phyloP scores from a whole-genome alignment of 2,329 filamentous ascomycete species.

The Alternaria gansuensis region DNA sequence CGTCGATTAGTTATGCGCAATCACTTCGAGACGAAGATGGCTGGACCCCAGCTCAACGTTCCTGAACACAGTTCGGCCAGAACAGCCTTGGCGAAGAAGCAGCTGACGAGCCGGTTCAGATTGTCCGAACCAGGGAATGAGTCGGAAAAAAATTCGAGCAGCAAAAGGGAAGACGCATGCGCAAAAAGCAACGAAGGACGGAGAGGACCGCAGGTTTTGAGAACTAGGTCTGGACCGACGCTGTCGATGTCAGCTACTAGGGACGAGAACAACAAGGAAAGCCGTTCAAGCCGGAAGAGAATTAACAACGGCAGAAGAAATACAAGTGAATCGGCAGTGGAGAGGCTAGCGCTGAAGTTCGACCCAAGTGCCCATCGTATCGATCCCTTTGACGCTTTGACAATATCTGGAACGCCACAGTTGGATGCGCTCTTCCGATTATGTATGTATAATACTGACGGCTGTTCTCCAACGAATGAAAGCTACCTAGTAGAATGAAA shows the following conservation, averaged over 20 bases:
- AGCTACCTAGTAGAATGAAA: background rate
- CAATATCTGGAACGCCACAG: conserved; percentile 34
- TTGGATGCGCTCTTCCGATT: conserved; percentile 36
- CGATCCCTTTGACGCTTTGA: conserved; percentile 39
- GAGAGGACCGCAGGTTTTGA: background rate
- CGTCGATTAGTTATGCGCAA: conserved; percentile 42
- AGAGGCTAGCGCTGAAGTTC: conserved; percentile 11
- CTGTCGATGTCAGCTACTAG: background rate
- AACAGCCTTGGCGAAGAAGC: conserved; percentile 32
- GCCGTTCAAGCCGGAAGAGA: too few species aligned
- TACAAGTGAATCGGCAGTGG: background rate
- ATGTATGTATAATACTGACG: conserved; percentile 26
- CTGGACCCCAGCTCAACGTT: conserved; percentile 11
- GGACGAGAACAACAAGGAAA: background rate
- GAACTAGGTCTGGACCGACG: background rate
- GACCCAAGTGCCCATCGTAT: conserved; percentile 28
- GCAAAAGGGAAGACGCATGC: background rate
- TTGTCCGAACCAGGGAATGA: conserved; percentile 11
- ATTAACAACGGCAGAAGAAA: background rate
- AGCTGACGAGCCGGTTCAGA: conserved; percentile 37
- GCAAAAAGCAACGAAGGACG: background rate
- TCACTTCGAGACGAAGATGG: conserved; percentile 35
- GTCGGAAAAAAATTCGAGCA: background rate
- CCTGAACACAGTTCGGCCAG: conserved; percentile 34
- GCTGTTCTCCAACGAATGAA: too few species aligned